Evolutionary conservation across 2,329 filamentous ascomycete genomes (phyloP).

Genomic region (Fusarium guadeloupense): DNA sequence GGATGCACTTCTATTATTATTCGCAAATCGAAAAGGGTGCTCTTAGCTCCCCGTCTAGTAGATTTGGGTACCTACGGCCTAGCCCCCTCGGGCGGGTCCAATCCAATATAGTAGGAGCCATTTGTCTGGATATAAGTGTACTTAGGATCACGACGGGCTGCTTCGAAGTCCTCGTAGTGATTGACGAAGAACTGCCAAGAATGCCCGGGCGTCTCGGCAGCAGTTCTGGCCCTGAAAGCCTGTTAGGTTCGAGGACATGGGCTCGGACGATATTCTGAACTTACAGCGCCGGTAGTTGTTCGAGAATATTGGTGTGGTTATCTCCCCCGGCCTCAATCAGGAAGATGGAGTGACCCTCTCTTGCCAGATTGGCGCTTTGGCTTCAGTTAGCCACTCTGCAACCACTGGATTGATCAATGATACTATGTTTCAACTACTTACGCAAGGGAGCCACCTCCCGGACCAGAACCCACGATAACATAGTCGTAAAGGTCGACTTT

Average conservation of each 20-base stretch:
- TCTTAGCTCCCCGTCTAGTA: too few relatives aligned
- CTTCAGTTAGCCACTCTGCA: too few relatives aligned
- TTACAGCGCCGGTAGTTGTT: too few relatives aligned
- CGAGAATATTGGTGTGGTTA: conserved; percentile 53
- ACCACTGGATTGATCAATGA: too few relatives aligned
- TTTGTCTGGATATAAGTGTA: conserved; percentile 33
- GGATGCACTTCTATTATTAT: too few relatives aligned
- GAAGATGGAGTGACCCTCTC: conserved; percentile 63
- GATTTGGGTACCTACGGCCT: conserved; percentile 34
- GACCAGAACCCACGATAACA: conserved; percentile 65
- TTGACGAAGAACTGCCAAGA: conserved; percentile 69
- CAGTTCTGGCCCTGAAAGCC: conserved; percentile 5
- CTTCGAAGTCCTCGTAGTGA: conserved; percentile 56
- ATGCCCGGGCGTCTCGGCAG: conserved; percentile 27
- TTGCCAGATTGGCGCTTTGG: conserved; percentile 61
- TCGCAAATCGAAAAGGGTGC: too few relatives aligned
- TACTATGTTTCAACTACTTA: background rate
- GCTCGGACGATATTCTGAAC: too few relatives aligned
- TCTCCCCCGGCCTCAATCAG: conserved; percentile 67
- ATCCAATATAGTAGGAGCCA: conserved; percentile 28
- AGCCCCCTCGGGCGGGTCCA: conserved; percentile 47
- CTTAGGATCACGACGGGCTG: conserved; percentile 33
- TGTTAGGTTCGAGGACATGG: too few relatives aligned
- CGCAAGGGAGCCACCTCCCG: conserved; percentile 64
- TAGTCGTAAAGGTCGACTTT: too few relatives aligned